Evolutionary conservation across 129 eudicot genomes (phyloP), one percentile per base, ranked within the genome.

Genomic region (Rutidosis leptorrhynchoides): DNA sequence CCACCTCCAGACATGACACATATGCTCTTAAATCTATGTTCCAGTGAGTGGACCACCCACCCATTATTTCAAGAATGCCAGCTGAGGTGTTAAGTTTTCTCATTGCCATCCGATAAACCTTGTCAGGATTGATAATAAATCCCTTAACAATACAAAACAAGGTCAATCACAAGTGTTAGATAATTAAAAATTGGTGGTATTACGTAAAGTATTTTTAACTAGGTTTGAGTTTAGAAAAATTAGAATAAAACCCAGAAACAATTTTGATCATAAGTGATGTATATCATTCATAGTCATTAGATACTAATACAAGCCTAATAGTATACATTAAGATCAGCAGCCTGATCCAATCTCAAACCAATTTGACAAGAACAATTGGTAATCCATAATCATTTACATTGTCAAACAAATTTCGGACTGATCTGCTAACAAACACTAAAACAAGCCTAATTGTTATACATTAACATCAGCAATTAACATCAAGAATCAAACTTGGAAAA

Each of bases 1-100:
- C 98, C 96, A 24, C 98, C 98, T 67, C 96, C 98, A n/a, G 98
- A 92, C 98, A 88, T 92, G 69, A n/a, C n/a, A 92, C 95, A 80
- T 88, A 92, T 35, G 96, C 98, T 80, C 98, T 88, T 75, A 88
- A 66, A 74, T 92, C 96, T n/a, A n/a, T 5, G 98, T 85, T 37
- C 98, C 98, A 0, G 85, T 62, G 32, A 92, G 90, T 55, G 98
- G 98, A 43, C n/a, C n/a, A n/a, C n/a, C 96, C 91, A 65, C 98
- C 98, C 98, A 92, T 92, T 58, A 85, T 78, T 80, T 88, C 98
- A 74, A 92, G 98, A 76, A 88, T 92, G 33, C 89, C 85, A 61
- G 95, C 96, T 16, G 87, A 79, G 19, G 98, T 88, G 74, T 92
- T 92, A 15, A 92, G 86, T 71, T 75, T 81, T 71, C 82, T 85